Base-by-base conservation (phyloP, 1,139 yeast species). In the Lipomyces yarrowii region DNA sequence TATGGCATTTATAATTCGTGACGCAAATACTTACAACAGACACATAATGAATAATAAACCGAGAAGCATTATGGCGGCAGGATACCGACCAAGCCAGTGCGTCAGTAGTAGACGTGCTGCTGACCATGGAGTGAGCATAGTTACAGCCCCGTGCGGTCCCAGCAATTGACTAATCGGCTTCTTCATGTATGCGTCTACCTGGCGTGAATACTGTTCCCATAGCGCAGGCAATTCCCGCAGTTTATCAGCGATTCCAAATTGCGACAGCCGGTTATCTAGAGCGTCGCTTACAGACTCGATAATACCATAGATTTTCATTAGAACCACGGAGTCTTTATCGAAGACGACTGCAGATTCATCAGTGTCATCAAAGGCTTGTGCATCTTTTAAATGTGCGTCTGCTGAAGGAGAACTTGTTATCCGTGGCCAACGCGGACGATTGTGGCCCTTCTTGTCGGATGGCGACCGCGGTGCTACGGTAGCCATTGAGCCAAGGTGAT, bases 31-130 rank as follows among this genome's bases (percentile, higher is more conserved):
- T 57, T 32, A 64, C 39, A 64, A 52, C 8, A 61, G 48, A 53
- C 64, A 64, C 67, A 64, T 64, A 21, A 64, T 37, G 8, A 61
- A 18, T 15, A 48, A 26, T 8, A 61, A 8, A 23, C 52, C 59
- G 8, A 61, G 42, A 18, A 64, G 64, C 67, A 64, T 64, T 21
- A 51, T 7, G 5, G 26, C 54, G 33, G 60, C 39, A 6, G 67
- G 62, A 39, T 57, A 51, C 13, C 33, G 13, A 11, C 6, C 18
- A 33, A 42, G n/a, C 48, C 48, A 23, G 11, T 55, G 39, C n/a
- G 23, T 18, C 55, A 46, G 32, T 4, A 11, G 15, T n/a, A 21
- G 10, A 7, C 39, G 11, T 23, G 21, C 35, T 35, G 23, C n/a
- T 26, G n/a, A 8, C 39, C 57, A 15, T 37, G 52, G 32, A n/a